phyloP scores from a whole-genome alignment of 768 basidiomycete species.

The Tremella fuciformis region DNA sequence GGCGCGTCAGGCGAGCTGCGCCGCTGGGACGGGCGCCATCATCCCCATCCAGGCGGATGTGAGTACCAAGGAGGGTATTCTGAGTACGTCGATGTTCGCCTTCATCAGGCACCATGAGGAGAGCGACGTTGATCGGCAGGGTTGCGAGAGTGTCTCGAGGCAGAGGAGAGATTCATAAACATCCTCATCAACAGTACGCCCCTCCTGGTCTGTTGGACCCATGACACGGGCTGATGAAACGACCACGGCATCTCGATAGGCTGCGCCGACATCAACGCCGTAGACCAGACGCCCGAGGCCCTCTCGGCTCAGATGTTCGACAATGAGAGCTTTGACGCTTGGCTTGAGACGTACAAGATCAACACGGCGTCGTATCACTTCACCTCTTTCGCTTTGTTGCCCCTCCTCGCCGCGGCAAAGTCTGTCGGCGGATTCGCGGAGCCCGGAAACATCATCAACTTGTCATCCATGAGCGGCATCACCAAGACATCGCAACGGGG shows the following conservation, averaged over 20 bases:
- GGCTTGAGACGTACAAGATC: conserved; percentile 32
- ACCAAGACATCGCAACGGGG: conserved; percentile 53
- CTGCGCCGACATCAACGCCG: too few species aligned
- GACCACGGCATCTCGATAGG: too few species aligned
- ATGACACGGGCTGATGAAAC: too few species aligned
- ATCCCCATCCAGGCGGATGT: conserved; percentile 29
- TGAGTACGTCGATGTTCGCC: conserved; percentile 37
- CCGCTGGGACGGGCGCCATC: conserved; percentile 25
- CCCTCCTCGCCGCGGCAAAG: conserved; percentile 67
- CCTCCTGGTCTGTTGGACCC: too few species aligned
- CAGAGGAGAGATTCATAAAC: too few species aligned
- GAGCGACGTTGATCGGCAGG: too few species aligned
- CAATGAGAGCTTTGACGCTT: conserved; percentile 33
- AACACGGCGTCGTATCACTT: conserved; percentile 59
- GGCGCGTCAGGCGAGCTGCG: conserved; percentile 23
- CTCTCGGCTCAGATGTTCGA: conserved; percentile 38
- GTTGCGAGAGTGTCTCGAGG: too few species aligned
- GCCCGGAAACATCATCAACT: conserved; percentile 54
- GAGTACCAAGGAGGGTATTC: conserved; percentile 30
- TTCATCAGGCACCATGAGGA: too few species aligned
- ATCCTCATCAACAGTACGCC: too few species aligned
- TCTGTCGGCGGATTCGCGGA: conserved; percentile 55
- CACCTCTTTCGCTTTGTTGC: conserved; percentile 75
- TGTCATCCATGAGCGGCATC: conserved; percentile 55
- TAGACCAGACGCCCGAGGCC: conserved; percentile 35